Evolutionary conservation across 495 filamentous ascomycete genomes (phyloP).

Genomic region (Lophiotrema nucula): DNA sequence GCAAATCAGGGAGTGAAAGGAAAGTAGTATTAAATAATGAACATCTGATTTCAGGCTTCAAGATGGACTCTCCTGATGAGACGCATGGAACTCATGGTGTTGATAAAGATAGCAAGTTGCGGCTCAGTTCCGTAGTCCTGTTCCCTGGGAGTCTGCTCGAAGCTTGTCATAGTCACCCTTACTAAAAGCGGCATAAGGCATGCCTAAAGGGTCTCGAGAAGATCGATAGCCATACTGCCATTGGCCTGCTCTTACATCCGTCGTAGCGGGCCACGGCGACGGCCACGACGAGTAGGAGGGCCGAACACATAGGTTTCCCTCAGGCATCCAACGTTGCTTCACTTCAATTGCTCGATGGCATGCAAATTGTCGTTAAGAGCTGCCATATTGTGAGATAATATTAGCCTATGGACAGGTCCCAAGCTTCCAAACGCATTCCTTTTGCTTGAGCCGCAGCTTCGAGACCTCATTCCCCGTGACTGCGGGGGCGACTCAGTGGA

Average conservation of each 20-base stretch:
- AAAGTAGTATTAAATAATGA: too few relatives aligned
- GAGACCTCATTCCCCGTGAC: background rate
- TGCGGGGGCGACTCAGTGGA: background rate
- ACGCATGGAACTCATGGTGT: constrained; percentile 12
- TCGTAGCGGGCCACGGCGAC: background rate
- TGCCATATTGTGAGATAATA: background rate
- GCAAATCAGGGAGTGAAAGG: too few relatives aligned
- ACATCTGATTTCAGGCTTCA: background rate
- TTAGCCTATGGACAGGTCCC: background rate
- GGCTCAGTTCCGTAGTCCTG: background rate
- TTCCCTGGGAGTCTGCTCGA: background rate
- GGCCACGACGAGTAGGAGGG: too few relatives aligned
- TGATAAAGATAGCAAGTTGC: constrained; percentile 25
- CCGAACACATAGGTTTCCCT: background rate
- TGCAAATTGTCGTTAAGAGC: constrained; percentile 3
- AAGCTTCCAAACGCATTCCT: background rate
- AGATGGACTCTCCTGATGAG: too few relatives aligned
- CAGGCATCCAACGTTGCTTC: background rate
- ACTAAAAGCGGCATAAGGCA: constrained; percentile 7
- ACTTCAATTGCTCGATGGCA: background rate
- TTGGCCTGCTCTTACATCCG: too few relatives aligned
- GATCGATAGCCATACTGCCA: background rate
- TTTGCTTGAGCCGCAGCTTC: background rate
- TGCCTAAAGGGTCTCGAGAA: constrained; percentile 13
- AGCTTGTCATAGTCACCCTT: constrained; percentile 3